Percentiles rank a stretch among this genome's conserved stretches.
Evolutionary conservation across 352 stramenopile species (phyloP).

Genomic region (Phytophthora nicotianae): DNA sequence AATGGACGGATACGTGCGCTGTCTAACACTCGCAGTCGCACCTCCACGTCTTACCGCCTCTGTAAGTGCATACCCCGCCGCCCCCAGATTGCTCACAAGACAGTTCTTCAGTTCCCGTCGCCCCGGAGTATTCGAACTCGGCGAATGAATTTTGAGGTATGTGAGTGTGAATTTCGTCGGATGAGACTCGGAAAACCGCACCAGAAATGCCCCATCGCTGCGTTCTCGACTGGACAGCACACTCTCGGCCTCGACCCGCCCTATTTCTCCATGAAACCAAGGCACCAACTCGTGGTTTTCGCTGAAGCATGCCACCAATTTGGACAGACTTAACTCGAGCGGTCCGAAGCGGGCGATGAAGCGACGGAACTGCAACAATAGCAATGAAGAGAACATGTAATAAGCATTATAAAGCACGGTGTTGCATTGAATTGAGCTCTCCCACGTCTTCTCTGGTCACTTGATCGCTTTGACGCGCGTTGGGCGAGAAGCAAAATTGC

Average conservation of each 20-base stretch:
- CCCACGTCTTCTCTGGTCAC: conserved; percentile 55
- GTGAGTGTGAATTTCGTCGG: conserved; percentile 78
- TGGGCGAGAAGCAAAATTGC: conserved; percentile 56
- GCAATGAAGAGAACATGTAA: conserved; percentile 8
- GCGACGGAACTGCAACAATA: conserved; percentile 48
- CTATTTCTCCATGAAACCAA: conserved; percentile 79
- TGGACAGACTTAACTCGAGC: conserved; percentile 56
- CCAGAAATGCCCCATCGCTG: conserved; percentile 71
- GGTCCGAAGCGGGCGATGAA: conserved; percentile 80
- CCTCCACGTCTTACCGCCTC: conserved; percentile 38
- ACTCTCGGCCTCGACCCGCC: conserved; percentile 51
- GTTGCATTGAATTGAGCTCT: conserved; percentile 1
- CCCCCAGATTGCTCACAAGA: conserved; percentile 65
- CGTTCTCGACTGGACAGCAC: conserved; percentile 34
- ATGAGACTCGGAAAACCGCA: conserved; percentile 83
- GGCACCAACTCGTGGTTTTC: conserved; percentile 61
- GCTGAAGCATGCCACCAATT: conserved; percentile 67
- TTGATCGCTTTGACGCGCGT: conserved; percentile 45
- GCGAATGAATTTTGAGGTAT: conserved; percentile 74
- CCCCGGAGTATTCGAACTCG: conserved; percentile 33
- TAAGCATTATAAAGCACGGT: conserved; percentile 1
- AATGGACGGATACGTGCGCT: conserved; percentile 65
- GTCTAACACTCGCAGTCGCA: conserved; percentile 18
- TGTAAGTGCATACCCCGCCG: conserved; percentile 52
- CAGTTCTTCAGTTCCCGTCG: conserved; percentile 74